These are phyloP conservation scores for Boeremia lycopersici DNA, from an alignment of 2,329 filamentous ascomycete species.

Conservation along the genomic window DNA sequence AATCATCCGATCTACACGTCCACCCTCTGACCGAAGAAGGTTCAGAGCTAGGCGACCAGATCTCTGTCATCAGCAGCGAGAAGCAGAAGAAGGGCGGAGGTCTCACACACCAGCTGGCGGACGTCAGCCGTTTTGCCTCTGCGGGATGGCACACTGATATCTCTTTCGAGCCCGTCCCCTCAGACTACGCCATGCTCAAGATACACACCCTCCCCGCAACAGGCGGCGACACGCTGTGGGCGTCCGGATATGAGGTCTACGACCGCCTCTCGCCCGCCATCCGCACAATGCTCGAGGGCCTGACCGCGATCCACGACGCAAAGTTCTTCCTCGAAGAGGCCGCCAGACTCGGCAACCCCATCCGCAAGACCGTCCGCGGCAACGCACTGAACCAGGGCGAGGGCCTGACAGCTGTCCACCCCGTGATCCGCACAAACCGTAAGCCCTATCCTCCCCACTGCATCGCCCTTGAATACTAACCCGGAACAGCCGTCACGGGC, in stretches of 20 bases:
- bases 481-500: slow-evolving; percentile 59
- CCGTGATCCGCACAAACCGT: slow-evolving; percentile 66
- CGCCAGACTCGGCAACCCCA: slow-evolving; percentile 32
- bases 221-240: slow-evolving; percentile 47
- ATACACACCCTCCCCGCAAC: slow-evolving; percentile 43
- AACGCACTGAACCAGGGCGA: slow-evolving; percentile 61
- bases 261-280: slow-evolving; percentile 57
- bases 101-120: slow-evolving; percentile 52
- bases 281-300: slow-evolving; percentile 54
- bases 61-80: slow-evolving; percentile 48
- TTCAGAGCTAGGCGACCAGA: slow-evolving; percentile 48
- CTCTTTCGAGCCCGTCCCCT: slow-evolving; percentile 49
- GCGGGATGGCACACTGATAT: slow-evolving; percentile 61
- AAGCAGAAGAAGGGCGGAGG: slow-evolving; percentile 40
- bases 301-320: slow-evolving; percentile 54
- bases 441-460: background rate
- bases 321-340: slow-evolving; percentile 40
- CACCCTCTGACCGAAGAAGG: slow-evolving; percentile 54
- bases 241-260: slow-evolving; percentile 54
- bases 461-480: background rate
- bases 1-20: slow-evolving; percentile 35
- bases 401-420: slow-evolving; percentile 59
- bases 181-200: slow-evolving; percentile 49
- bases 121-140: slow-evolving; percentile 47
- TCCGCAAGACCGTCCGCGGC: slow-evolving; percentile 46